These are phyloP conservation scores for Ceratocystis papillata DNA, from an alignment of 2,329 filamentous ascomycete genomes.

Conservation along the genomic window DNA sequence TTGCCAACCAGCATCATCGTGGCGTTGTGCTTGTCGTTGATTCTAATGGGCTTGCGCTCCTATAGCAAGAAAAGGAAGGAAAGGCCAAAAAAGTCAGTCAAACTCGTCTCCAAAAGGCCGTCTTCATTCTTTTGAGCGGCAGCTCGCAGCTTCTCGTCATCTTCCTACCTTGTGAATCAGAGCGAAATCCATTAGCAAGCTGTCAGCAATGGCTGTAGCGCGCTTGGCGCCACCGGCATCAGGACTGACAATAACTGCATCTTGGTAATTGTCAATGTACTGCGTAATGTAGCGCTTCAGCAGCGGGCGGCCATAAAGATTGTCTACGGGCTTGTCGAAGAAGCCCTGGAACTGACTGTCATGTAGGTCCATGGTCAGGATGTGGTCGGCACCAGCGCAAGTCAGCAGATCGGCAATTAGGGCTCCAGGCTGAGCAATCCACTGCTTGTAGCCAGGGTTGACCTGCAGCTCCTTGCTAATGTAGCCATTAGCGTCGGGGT, in stretches of 20 bases:
- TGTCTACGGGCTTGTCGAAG: slow-evolving; percentile 97
- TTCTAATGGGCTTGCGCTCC: slow-evolving; percentile 81
- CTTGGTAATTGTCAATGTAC: slow-evolving; percentile 71
- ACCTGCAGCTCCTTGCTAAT: slow-evolving; percentile 49
- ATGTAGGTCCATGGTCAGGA: slow-evolving; percentile 95
- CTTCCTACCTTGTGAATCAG: slow-evolving; percentile 83
- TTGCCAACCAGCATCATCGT: slow-evolving; percentile 94
- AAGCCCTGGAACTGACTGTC: slow-evolving; percentile 97
- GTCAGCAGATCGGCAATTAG: slow-evolving; percentile 89
- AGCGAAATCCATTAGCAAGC: slow-evolving; percentile 86
- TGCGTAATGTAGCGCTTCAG: slow-evolving; percentile 63
- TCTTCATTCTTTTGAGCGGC: slow-evolving; percentile 24
- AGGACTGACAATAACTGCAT: slow-evolving; percentile 87
- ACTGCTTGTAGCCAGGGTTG: slow-evolving; percentile 92
- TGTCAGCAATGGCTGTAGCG: slow-evolving; percentile 88
- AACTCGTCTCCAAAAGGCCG: slow-evolving; percentile 13
- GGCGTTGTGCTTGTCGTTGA: slow-evolving; percentile 78
- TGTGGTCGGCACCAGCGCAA: slow-evolving; percentile 89
- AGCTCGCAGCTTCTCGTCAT: neutral
- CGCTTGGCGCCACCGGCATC: slow-evolving; percentile 95
- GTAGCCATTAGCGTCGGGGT: slow-evolving; percentile 28
- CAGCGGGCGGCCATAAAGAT: slow-evolving; percentile 76
- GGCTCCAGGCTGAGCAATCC: slow-evolving; percentile 95
- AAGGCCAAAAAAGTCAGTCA: slow-evolving; percentile 25
- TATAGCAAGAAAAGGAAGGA: slow-evolving; percentile 36